A percentile compares a stretch with the other conserved stretches of the same genome.
phyloP scores from a whole-genome alignment of 176 grass and related monocot species.

The Musa acuminata region DNA sequence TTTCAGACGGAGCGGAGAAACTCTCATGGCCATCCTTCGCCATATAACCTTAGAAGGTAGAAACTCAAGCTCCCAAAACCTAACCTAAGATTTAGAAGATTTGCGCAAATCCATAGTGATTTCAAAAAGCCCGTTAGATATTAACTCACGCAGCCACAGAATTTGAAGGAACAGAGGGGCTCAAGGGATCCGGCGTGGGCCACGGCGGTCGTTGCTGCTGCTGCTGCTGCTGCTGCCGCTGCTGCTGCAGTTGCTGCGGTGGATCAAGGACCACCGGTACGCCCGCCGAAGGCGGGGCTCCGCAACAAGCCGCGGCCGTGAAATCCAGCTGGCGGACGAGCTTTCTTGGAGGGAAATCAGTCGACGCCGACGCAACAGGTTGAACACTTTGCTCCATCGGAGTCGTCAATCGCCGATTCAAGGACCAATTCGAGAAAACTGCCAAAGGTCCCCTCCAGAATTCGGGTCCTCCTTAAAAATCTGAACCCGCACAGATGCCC shows the following conservation, averaged over 20 bases:
- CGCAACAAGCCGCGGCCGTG: constrained; percentile 38
- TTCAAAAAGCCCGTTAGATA: neutral
- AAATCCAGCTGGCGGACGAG: constrained; percentile 86
- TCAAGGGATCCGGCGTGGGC: constrained; percentile 20
- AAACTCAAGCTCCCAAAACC: neutral
- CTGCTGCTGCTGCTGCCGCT: neutral
- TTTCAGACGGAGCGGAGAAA: too few relatives aligned
- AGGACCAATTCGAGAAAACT: neutral
- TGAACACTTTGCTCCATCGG: constrained; percentile 45
- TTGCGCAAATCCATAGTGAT: too few relatives aligned
- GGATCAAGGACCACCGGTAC: constrained; percentile 48
- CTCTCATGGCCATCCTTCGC: too few relatives aligned
- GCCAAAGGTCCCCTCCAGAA: neutral
- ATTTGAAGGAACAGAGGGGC: constrained; percentile 9
- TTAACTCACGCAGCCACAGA: neutral
- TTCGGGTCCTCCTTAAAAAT: neutral
- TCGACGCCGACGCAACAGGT: constrained; percentile 29
- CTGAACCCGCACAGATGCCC: neutral
- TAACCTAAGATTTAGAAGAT: neutral
- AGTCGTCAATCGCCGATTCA: constrained; percentile 3
- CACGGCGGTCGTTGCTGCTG: neutral
- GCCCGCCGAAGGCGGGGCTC: constrained; percentile 34
- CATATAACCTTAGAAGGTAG: too few relatives aligned
- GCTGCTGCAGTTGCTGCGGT: constrained; percentile 25
- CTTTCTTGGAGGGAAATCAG: constrained; percentile 56